Evolutionary conservation across 805 yeast genomes (phyloP).

Genomic region (Candida wancherniae): DNA sequence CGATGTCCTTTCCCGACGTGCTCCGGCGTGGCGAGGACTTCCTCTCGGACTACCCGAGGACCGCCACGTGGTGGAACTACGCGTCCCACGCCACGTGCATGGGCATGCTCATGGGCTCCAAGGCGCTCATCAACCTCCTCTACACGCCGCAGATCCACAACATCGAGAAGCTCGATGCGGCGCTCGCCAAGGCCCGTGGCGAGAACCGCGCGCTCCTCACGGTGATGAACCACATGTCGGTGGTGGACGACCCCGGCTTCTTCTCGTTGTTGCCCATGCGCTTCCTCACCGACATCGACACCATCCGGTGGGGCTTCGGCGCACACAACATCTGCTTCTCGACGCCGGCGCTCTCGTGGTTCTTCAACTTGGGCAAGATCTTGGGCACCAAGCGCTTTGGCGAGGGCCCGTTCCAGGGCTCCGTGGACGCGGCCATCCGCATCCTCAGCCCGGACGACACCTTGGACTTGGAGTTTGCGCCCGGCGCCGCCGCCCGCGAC

Average conservation of each 20-base stretch:
- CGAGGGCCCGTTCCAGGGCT: slow-evolving; percentile 86
- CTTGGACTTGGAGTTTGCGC: slow-evolving; percentile 39
- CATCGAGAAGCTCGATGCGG: slow-evolving; percentile 58
- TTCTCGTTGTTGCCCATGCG: slow-evolving; percentile 84
- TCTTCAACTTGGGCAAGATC: slow-evolving; percentile 87
- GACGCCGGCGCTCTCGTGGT: slow-evolving; percentile 44
- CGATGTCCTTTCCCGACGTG: slow-evolving; percentile 68
- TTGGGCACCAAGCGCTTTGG: slow-evolving; percentile 85
- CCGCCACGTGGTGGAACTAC: slow-evolving; percentile 55
- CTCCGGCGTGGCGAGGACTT: slow-evolving; percentile 70
- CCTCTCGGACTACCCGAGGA: slow-evolving; percentile 58
- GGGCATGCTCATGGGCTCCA: slow-evolving; percentile 60
- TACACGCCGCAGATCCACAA: slow-evolving; percentile 64
- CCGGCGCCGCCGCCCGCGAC: slow-evolving; percentile 24
- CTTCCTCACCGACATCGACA: slow-evolving; percentile 54
- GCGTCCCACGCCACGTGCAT: slow-evolving; percentile 67
- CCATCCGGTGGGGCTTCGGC: slow-evolving; percentile 90
- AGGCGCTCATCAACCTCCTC: slow-evolving; percentile 52
- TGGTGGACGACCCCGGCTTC: slow-evolving; percentile 84
- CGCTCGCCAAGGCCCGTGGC: slow-evolving; percentile 53
- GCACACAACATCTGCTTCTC: slow-evolving; percentile 88
- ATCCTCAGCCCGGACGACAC: slow-evolving; percentile 76
- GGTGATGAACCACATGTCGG: slow-evolving; percentile 89
- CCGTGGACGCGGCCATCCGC: slow-evolving; percentile 81
- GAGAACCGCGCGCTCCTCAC: slow-evolving; percentile 79